phyloP scores from a whole-genome alignment of 306 rosid species.

The Casuarina equisetifolia region DNA sequence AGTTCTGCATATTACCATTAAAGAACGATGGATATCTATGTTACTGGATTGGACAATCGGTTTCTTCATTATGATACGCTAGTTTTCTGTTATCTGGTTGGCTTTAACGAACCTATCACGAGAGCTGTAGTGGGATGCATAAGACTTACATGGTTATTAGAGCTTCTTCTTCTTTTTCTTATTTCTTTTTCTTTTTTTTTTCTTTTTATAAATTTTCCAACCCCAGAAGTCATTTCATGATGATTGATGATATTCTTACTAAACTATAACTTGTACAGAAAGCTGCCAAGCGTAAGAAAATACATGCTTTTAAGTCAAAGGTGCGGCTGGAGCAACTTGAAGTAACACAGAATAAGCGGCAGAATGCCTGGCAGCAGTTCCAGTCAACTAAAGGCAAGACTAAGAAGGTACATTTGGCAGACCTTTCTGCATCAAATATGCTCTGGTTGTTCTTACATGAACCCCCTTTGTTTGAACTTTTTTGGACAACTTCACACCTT shows the following conservation, averaged over 20 bases:
- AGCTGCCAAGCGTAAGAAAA: constrained; percentile 85
- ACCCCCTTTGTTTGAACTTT: no score
- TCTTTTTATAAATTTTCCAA: neutral
- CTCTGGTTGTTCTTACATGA: neutral
- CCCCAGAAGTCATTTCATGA: constrained; percentile 7
- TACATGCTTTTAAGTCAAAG: constrained; percentile 96
- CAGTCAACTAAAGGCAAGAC: constrained; percentile 93
- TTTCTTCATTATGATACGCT: constrained; percentile 4
- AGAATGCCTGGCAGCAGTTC: constrained; percentile 99
- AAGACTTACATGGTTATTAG: neutral
- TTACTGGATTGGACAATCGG: constrained; percentile 10
- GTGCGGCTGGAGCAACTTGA: constrained; percentile 95
- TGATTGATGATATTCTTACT: constrained; percentile 30
- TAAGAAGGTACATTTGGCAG: constrained; percentile 64
- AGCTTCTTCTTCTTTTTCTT: neutral
- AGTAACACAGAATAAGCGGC: constrained; percentile 94
- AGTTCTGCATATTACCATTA: constrained; percentile 18
- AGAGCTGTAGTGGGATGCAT: constrained; percentile 14
- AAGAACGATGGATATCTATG: neutral
- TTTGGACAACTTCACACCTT: neutral
- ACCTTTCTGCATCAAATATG: constrained; percentile 1
- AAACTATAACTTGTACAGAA: constrained; percentile 51
- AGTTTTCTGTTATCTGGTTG: constrained; percentile 1
- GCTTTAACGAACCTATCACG: neutral
- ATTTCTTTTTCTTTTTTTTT: no score